Evolutionary conservation across 805 yeast genomes (phyloP).

Genomic region (Grigorovia transvaalensis): DNA sequence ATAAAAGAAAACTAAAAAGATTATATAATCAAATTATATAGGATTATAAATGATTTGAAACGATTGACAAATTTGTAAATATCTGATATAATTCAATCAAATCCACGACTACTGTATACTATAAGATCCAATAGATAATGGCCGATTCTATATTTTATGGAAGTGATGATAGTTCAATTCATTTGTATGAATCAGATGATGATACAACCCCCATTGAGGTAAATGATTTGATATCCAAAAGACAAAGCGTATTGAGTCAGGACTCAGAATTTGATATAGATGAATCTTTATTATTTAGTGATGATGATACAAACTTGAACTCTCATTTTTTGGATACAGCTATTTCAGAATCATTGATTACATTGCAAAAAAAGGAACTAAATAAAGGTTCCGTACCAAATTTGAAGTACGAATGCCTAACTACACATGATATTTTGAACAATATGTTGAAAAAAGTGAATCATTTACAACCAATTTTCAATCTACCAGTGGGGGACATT

Average conservation of each 20-base stretch:
- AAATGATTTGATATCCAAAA: background rate
- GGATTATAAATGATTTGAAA: no score
- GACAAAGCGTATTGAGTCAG: slow-evolving; percentile 1
- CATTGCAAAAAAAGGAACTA: slow-evolving; percentile 6
- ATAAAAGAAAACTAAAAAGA: no score
- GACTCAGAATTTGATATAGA: slow-evolving; percentile 20
- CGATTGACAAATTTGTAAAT: no score
- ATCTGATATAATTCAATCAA: no score
- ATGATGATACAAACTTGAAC: slow-evolving; percentile 14
- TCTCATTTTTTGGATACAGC: slow-evolving; percentile 18
- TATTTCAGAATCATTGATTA: slow-evolving; percentile 8
- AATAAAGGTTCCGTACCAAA: slow-evolving; percentile 17
- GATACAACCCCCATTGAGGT: background rate
- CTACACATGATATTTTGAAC: slow-evolving; percentile 27
- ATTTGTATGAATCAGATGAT: background rate
- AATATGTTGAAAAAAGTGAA: slow-evolving; percentile 21
- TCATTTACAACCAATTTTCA: slow-evolving; percentile 22
- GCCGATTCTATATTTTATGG: background rate
- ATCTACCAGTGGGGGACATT: slow-evolving; percentile 26
- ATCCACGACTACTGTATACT: no score
- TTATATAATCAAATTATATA: no score
- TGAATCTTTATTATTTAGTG: slow-evolving; percentile 14
- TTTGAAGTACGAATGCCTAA: slow-evolving; percentile 24
- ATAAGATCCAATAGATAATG: background rate
- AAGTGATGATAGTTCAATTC: slow-evolving; percentile 1